A percentile compares a stretch with the other conserved stretches of the same genome.
These are phyloP conservation scores for Nemophila menziesii DNA, from an alignment of 257 asterid species.

Conservation along the genomic window DNA sequence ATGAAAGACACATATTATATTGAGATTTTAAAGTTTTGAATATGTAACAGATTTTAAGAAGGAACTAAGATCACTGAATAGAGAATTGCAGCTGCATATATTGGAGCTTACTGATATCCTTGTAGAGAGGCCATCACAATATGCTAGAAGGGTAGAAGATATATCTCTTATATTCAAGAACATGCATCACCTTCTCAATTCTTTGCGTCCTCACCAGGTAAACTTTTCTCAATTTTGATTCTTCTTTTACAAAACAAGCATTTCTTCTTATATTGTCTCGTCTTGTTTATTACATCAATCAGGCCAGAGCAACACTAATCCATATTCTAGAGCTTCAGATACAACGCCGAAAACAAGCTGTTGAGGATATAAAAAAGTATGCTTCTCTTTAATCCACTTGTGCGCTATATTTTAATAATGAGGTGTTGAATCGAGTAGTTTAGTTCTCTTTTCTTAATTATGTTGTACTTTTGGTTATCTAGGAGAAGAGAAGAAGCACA, in stretches of 20 bases:
- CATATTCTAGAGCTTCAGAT: conserved; percentile 94
- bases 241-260: not conserved
- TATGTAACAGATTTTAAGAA: conserved; percentile 63
- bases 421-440: not conserved
- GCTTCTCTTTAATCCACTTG: not conserved
- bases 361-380: conserved; percentile 92
- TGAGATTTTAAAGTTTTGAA: conserved; percentile 5
- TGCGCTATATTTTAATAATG: not conserved
- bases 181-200: conserved; percentile 86
- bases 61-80: conserved; percentile 77
- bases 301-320: conserved; percentile 96
- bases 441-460: not conserved
- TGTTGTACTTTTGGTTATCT: conserved; percentile 9
- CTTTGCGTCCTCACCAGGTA: conserved; percentile 97
- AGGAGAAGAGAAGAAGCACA: conserved; percentile 94
- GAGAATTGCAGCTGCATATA: conserved; percentile 78
- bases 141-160: conserved; percentile 93
- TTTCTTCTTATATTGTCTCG: not conserved
- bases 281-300: not conserved
- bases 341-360: conserved; percentile 84
- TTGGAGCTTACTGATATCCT: conserved; percentile 96
- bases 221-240: conserved; percentile 4
- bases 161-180: conserved; percentile 85
- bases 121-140: conserved; percentile 90
- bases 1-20: too few relatives aligned